Evolutionary conservation across 1,284 basidiomycete genomes (phyloP).

Genomic region (Ceratobasidium sp.): DNA sequence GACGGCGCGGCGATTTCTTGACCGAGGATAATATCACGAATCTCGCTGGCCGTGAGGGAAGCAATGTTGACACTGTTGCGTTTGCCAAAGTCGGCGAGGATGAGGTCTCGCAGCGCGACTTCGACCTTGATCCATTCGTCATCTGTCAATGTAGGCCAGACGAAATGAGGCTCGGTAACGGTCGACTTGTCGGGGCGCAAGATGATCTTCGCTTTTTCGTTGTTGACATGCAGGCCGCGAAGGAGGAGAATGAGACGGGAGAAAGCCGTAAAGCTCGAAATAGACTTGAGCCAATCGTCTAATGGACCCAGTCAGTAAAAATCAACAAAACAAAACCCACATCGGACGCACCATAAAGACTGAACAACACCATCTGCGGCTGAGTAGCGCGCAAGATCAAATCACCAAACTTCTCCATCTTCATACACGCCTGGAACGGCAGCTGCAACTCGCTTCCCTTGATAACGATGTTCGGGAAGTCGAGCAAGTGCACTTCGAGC

Average conservation of each 20-base stretch:
- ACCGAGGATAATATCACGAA: conserved; percentile 95
- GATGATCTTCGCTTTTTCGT: conserved; percentile 98
- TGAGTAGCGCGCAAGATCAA: conserved; percentile 95
- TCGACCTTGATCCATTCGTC: conserved; percentile 99
- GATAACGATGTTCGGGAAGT: conserved; percentile 99
- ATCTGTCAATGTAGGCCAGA: conserved; percentile 95
- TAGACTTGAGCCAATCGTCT: conserved; percentile 99
- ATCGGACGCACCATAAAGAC: conserved; percentile 80
- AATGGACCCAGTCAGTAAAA: conserved; percentile 45
- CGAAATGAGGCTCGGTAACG: conserved; percentile 97
- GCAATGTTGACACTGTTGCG: conserved; percentile 99
- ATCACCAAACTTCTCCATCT: conserved; percentile 99
- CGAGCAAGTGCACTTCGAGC: conserved; percentile 97
- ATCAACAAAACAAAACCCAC: conserved; percentile 17
- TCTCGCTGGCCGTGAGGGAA: conserved; percentile 94
- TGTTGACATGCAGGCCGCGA: conserved; percentile 98
- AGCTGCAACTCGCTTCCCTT: conserved; percentile 98
- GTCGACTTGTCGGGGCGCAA: conserved; percentile 93
- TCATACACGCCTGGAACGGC: conserved; percentile 99
- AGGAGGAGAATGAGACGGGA: conserved; percentile 96
- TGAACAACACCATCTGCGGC: conserved; percentile 99
- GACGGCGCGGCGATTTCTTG: conserved; percentile 94
- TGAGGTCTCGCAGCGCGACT: conserved; percentile 95
- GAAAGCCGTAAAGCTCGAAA: conserved; percentile 99
- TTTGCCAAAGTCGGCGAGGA: conserved; percentile 97